Base-by-base conservation (phyloP, 805 yeast genomes). In the Wickerhamiella azyma region DNA sequence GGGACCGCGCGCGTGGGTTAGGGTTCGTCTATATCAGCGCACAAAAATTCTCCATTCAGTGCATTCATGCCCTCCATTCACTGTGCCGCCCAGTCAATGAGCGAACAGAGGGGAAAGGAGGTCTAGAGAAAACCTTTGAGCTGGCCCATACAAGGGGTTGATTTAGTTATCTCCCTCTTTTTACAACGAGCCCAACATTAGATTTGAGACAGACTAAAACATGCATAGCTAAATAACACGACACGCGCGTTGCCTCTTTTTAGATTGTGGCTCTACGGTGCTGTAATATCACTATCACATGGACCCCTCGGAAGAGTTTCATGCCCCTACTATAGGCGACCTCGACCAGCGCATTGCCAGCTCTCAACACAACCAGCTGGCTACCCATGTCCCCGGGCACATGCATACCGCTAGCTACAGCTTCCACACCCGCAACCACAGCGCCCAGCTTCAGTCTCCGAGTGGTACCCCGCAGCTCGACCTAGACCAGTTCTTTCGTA, bases 51-150 rank as follows among this genome's bases (percentile, higher is more conserved):
- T 26, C 13, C 18, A 19, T 18, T 36, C 26, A 17, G 10, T 19
- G 36, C 36, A 28, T 24, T 24, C 33, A 42, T 33, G 45, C 39
- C 40, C 35, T 36, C 45, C 40, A 42, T 42, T 42, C 45, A 42
- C 45, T 42, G 39, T 36, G 40, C 45, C 28, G 45, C 21, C 32
- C 33, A 16, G 39, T 30, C 28, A 24, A 42, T 42, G 40, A 30
- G 21, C 45, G 28, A 14, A 32, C 33, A 36, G 45, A 42, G 45
- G 45, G 45, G 45, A 42, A 42, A 36, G 40, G 45, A 36, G 18
- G 40, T 32, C 45, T 10, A 42, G 45, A 42, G 9, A 2, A 36
- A 30, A 42, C 29, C 33, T 13, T 28, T 39, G 36, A 18, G 8
- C 32, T 14, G 44, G 26, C 44, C 44, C 37, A 33, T 41, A 39